These are phyloP conservation scores for Babesia bovis DNA, from an alignment of 169 alveolate species.

Conservation along the genomic window DNA sequence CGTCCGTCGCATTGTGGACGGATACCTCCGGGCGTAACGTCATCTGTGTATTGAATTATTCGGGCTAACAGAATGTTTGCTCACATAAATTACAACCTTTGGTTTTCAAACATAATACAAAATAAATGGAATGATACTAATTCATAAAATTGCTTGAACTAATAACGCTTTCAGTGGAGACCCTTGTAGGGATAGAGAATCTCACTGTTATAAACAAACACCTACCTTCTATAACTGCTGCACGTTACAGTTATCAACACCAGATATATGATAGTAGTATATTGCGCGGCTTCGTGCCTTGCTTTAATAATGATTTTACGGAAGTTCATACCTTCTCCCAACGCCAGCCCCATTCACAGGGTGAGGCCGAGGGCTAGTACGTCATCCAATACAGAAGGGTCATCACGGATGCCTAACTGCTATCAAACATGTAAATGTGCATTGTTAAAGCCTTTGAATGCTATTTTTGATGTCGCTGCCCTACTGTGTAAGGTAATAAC, in stretches of 20 bases:
- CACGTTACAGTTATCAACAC: neutral
- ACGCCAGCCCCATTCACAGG: conserved; percentile 28
- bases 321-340: conserved; percentile 2
- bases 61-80: neutral
- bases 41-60: conserved; percentile 27
- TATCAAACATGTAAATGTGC: neutral
- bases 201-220: conserved; percentile 5
- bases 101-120: no score
- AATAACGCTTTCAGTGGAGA: neutral
- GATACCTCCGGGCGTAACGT: conserved; percentile 73
- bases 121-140: neutral
- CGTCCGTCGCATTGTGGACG: conserved; percentile 65
- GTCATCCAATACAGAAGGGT: neutral
- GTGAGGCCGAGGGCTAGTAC: conserved; percentile 4
- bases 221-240: conserved; percentile 28
- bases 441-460: neutral
- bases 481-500: conserved; percentile 9
- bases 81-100: no score
- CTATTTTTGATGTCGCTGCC: neutral
- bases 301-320: neutral
- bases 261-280: neutral
- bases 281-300: conserved; percentile 11
- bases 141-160: neutral
- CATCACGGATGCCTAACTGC: neutral
- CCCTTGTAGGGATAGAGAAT: conserved; percentile 16